phyloP scores from a whole-genome alignment of 306 rosid species.

The Vicia faba region DNA sequence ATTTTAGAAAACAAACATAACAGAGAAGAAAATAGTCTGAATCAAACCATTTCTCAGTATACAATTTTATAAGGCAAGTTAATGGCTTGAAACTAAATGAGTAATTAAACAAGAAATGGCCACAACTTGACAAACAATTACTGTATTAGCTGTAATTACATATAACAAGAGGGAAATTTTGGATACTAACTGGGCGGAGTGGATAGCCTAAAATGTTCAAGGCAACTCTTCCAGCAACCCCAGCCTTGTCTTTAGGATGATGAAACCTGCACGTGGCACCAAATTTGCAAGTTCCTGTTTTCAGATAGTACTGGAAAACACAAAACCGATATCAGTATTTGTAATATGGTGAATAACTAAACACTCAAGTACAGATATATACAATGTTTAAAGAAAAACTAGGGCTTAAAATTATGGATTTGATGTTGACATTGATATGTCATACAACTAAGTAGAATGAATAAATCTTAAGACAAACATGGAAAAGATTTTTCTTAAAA shows the following conservation, averaged over 20 bases:
- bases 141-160: conserved; percentile 17
- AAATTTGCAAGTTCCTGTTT: conserved; percentile 98
- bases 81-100: conserved; percentile 23
- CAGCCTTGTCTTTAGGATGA: conserved; percentile 97
- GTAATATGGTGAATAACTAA: conserved; percentile 19
- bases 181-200: conserved; percentile 80
- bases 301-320: conserved; percentile 80
- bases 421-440: conserved; percentile 16
- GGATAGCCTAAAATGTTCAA: conserved; percentile 92
- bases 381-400: conserved; percentile 17
- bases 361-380: conserved; percentile 7
- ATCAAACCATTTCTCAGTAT: conserved; percentile 15
- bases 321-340: conserved; percentile 34
- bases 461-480: conserved; percentile 15
- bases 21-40: neutral
- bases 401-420: conserved; percentile 11
- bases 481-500: neutral
- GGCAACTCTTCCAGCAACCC: conserved; percentile 91
- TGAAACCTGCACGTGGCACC: conserved; percentile 99
- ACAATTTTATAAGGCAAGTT: conserved; percentile 16
- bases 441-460: conserved; percentile 20
- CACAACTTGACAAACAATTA: conserved; percentile 27
- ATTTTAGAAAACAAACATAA: conserved; percentile 22
- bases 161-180: conserved; percentile 35
- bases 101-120: conserved; percentile 31